Evolutionary conservation across 1,139 yeast genomes (phyloP), one percentile per base, ranked within the genome.

Genomic region (Debaryomycetaceae sp.): DNA sequence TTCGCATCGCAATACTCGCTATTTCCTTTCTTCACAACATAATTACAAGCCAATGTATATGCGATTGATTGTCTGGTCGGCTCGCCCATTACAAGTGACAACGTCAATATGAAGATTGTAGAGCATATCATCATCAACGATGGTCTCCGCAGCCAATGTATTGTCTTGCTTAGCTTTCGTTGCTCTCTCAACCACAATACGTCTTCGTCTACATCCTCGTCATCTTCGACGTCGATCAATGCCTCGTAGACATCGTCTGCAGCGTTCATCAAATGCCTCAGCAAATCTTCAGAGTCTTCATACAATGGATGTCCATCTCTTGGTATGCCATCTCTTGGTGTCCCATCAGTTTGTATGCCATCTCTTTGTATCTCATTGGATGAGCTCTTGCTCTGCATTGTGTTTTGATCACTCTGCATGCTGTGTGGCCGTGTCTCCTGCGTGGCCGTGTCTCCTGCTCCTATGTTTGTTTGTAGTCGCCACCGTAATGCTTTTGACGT

Each of bases 41-140:
- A 53, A 44, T 67, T 68, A 44, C 76, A 70, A 1, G 71, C 70
- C 40, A 70, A 56, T 47, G 68, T 66, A 41, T 61, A 60, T 13
- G 60, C 51, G 26, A 69, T 51, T 31, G 64, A 47, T 42, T 67
- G 70, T 30, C 67, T 52, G 5, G 68, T 55, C 3, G 73, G 59
- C 41, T 63, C 70, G 1, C 65, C 72, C 17, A 61, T 48, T 2
- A 66, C 51, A n/a, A 46, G 31, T 0, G 60, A 60, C 40, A 69
- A 48, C 1, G 74, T 59, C 35, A 55, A 47, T 6, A 58, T 37
- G 37, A 70, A 66, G 3, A 59, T 47, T 5, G 58, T 54, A 6
- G 58, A 22, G 15, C 66, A 50, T 9, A 68, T 50, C 60, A 62
- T 59, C 36, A 60, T 42, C 34, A 67, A 61, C 18, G 67, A 58